phyloP scores from a whole-genome alignment of 306 rosid species.

The Sicyos edulis region DNA sequence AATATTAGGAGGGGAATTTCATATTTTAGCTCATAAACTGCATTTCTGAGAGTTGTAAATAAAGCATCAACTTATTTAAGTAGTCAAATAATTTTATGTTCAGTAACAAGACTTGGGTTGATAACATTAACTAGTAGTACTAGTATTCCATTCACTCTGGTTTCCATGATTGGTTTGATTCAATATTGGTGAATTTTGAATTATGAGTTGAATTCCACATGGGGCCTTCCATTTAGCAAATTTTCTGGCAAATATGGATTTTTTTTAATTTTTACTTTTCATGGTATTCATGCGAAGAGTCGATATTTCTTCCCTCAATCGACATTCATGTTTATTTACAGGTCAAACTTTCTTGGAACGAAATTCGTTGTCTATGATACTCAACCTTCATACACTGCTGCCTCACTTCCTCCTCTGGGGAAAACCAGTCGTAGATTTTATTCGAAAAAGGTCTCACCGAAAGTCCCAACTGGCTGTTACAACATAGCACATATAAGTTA shows the following conservation, averaged over 20 bases:
- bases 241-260: neutral
- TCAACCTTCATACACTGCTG: conserved; percentile 62
- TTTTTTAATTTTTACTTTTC: neutral
- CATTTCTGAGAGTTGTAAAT: neutral
- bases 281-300: neutral
- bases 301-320: conserved; percentile 2
- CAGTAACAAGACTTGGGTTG: neutral
- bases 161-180: neutral
- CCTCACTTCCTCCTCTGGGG: conserved; percentile 28
- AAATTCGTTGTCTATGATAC: conserved; percentile 84
- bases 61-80: neutral
- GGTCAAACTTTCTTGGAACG: conserved; percentile 91
- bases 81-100: neutral
- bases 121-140: neutral
- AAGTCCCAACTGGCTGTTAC: conserved; percentile 77
- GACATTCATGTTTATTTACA: conserved; percentile 18
- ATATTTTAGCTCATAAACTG: neutral
- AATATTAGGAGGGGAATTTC: neutral
- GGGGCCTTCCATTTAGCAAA: neutral
- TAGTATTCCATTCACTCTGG: neutral
- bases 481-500: conserved; percentile 74
- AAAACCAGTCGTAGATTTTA: conserved; percentile 35
- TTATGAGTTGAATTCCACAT: neutral
- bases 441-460: conserved; percentile 81
- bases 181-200: neutral